Conservation (phyloP, 768 basidiomycete species). For the Melanogaster broomeanus region DNA sequence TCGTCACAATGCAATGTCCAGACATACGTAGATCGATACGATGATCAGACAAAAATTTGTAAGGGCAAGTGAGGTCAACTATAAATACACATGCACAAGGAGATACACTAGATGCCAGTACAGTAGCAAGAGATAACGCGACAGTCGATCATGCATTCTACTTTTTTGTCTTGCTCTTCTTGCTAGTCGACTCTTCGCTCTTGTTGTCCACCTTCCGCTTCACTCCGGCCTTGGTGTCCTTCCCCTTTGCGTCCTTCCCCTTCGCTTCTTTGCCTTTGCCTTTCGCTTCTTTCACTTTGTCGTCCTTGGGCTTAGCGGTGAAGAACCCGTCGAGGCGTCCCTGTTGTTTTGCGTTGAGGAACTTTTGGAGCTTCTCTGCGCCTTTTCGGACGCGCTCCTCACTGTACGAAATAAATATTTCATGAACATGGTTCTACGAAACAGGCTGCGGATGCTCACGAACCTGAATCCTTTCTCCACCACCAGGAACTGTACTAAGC, state of each 20-base stretch:
- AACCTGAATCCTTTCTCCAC: constrained; percentile 97
- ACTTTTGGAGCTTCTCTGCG: constrained; percentile 89
- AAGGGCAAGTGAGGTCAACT: not conserved
- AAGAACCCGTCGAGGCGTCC: constrained; percentile 97
- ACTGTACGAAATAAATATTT: constrained; percentile 42
- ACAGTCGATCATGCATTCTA: constrained; percentile 8
- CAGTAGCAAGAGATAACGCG: not conserved
- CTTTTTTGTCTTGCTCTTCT: constrained; percentile 46
- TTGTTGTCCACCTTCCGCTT: constrained; percentile 37
- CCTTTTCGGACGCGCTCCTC: constrained; percentile 97
- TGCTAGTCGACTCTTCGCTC: constrained; percentile 31
- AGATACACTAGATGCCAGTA: constrained; percentile 9
- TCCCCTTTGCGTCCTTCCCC: constrained; percentile 35
- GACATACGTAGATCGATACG: no score
- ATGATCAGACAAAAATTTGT: no score
- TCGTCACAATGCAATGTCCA: no score
- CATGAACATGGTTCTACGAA: not conserved
- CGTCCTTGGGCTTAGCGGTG: constrained; percentile 63
- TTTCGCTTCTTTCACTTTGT: constrained; percentile 42
- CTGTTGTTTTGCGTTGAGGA: constrained; percentile 89
- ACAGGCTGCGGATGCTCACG: not conserved
- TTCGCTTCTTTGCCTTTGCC: constrained; percentile 48
- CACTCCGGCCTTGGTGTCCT: constrained; percentile 10
- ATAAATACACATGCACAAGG: constrained; percentile 15
- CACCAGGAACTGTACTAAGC: constrained; percentile 91